Evolutionary conservation across 495 filamentous ascomycete species (phyloP), one percentile per base, ranked within the genome.

Genomic region (Penicillium diatomitis): DNA sequence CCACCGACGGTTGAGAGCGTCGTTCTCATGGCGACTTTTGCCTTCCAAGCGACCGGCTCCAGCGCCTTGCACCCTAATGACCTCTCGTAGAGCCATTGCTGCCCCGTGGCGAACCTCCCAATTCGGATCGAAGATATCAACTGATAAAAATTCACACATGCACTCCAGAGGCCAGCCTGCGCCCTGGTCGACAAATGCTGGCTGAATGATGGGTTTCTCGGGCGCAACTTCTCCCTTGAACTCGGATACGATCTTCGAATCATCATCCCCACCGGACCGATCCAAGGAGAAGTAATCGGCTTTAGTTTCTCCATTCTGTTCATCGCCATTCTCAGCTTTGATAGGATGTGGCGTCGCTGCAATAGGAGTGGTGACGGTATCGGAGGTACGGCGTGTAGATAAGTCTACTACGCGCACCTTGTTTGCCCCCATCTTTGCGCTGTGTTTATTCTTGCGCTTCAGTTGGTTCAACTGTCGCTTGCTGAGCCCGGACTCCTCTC

Each of bases 101-200:
- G 92, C 91, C 50, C 92, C 92, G 68, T 98, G 92, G n/a, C 92
- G 83, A 33, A 90, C 87, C 67, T 98, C 92, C 92, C 92, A 98
- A 56, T 88, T 82, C 3, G 83, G 74, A 71, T 98, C 91, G 55
- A 98, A 96, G 9, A 98, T 74, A 63, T 98, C 92, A 40, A 96
- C 75, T 53, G 82, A 88, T 42, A 98, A 77, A 56, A 96, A 86
- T 54, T 97, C 92, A 66, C 90, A 97, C 47, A 97, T 82, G 43
- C 86, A 83, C 55, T 96, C 90, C 59, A 83, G 92, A 4, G 92
- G 92, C 92, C 92, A 98, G 44, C 58, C 56, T 5, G 78, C 72
- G 12, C 88, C 88, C 48, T 90, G 82, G 47, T 87, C 76, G 55
- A 83, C 81, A 5, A 84, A 73, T 38, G 90, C 87, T 1, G 75